Evolutionary conservation across 192 early-diverging fungal genomes (phyloP).

Genomic region (Entomortierella parvispora): DNA sequence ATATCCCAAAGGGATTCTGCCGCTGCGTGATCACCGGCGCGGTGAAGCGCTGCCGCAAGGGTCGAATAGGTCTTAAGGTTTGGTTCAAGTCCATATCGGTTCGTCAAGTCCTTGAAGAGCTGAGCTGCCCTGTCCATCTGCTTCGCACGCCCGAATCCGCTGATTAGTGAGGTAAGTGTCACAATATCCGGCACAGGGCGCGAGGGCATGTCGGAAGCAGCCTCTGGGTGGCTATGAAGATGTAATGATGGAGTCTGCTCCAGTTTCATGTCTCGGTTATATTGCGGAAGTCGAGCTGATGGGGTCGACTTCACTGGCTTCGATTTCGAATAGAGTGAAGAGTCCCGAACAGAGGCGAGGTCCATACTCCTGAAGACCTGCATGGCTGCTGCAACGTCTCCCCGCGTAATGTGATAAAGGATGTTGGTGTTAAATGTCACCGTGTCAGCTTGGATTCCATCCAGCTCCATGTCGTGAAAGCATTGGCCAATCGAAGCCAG

Average conservation of each 20-base stretch:
- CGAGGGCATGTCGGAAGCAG: neutral
- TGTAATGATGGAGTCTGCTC: too few species aligned
- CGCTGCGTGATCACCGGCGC: conserved; percentile 19
- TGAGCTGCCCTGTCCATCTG: conserved; percentile 28
- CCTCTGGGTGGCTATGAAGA: neutral
- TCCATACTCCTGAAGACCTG: conserved; percentile 22
- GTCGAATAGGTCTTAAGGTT: conserved; percentile 45
- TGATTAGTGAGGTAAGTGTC: conserved; percentile 33
- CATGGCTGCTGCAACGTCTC: conserved; percentile 22
- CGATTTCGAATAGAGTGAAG: too few species aligned
- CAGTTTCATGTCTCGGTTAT: too few species aligned
- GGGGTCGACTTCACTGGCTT: too few species aligned
- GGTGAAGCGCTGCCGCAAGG: conserved; percentile 28
- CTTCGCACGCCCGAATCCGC: conserved; percentile 24
- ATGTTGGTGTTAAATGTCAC: conserved; percentile 53
- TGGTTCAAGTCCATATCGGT: conserved; percentile 24
- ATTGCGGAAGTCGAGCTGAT: too few species aligned
- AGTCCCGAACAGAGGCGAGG: too few species aligned
- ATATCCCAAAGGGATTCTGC: conserved; percentile 39
- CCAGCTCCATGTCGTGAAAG: conserved; percentile 46
- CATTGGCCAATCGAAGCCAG: conserved; percentile 43
- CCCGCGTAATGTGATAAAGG: conserved; percentile 38
- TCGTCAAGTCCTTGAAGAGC: conserved; percentile 38
- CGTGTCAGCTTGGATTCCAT: conserved; percentile 37
- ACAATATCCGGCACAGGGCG: conserved; percentile 32